Percentiles rank a stretch among this genome's conserved stretches.
These are phyloP conservation scores for Diaporthe destruens DNA, from an alignment of 2,329 filamentous ascomycete species.

Conservation along the genomic window DNA sequence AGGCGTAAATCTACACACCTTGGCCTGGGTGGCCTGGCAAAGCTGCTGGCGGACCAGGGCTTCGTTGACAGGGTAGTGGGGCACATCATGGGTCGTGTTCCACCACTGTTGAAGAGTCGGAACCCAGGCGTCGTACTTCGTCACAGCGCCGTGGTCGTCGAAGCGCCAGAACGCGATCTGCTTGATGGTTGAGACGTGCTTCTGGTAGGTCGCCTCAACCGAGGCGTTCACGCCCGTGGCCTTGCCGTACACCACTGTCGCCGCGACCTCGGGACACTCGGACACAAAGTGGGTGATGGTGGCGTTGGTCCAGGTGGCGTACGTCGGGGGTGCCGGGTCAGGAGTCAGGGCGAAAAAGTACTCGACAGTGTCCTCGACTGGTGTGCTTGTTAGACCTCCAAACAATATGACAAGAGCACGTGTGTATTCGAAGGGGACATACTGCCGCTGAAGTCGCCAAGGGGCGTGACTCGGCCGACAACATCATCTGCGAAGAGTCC, in stretches of 20 bases:
- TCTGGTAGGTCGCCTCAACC: constrained; percentile 40
- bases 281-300: constrained; percentile 52
- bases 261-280: constrained; percentile 52
- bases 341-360: constrained; percentile 59
- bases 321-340: constrained; percentile 46
- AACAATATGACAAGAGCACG: not conserved
- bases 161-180: constrained; percentile 61
- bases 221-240: constrained; percentile 48
- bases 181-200: constrained; percentile 51
- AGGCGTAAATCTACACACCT: not conserved
- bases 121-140: constrained; percentile 59
- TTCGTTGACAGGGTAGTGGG: constrained; percentile 50
- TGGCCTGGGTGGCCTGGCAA: constrained; percentile 7
- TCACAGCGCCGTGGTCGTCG: constrained; percentile 56
- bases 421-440: not conserved
- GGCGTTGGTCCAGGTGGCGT: constrained; percentile 51
- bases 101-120: constrained; percentile 56
- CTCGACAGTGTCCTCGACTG: constrained; percentile 57
- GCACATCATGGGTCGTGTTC: constrained; percentile 46
- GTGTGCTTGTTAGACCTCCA: not conserved
- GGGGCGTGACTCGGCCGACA: constrained; percentile 55
- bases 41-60: not conserved
- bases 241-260: constrained; percentile 54
- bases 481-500: constrained; percentile 55
- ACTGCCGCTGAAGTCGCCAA: constrained; percentile 55